Evolutionary conservation across 345 rosid species (phyloP).

Genomic region (Rhizophora mangle): DNA sequence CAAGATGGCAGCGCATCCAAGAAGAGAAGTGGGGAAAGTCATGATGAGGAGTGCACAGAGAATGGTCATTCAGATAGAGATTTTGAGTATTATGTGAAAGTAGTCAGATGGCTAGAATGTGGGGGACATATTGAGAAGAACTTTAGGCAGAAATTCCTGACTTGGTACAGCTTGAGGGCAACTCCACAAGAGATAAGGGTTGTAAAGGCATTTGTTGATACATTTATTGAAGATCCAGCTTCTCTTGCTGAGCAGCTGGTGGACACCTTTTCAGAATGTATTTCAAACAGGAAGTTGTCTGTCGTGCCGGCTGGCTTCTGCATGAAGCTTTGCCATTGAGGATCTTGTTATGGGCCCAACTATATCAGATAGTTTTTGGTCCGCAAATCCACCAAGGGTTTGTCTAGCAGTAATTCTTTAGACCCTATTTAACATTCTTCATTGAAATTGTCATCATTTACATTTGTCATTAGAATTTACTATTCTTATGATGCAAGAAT

Average conservation of each 20-base stretch:
- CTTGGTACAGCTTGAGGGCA: constrained; percentile 94
- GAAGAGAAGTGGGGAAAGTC: constrained; percentile 45
- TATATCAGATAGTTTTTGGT: constrained; percentile 10
- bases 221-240: constrained; percentile 64
- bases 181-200: constrained; percentile 66
- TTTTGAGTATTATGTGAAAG: constrained; percentile 77
- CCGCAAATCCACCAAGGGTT: constrained; percentile 22
- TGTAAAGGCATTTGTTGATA: constrained; percentile 77
- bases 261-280: constrained; percentile 77
- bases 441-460: constrained; percentile 23
- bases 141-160: constrained; percentile 89
- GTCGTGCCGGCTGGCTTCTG: constrained; percentile 69
- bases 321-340: constrained; percentile 92
- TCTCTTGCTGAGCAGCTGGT: constrained; percentile 88
- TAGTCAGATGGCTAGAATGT: constrained; percentile 71
- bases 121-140: constrained; percentile 87
- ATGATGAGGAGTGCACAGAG: constrained; percentile 38
- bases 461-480: constrained; percentile 22
- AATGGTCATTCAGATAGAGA: constrained; percentile 54
- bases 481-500: constrained; percentile 39
- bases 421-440: constrained; percentile 30
- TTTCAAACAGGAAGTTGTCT: constrained; percentile 53
- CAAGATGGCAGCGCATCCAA: constrained; percentile 55
- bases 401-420: constrained; percentile 38
- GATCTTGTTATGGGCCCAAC: neutral